Evolutionary conservation across 1,139 yeast species (phyloP), one percentile per base, ranked within the genome.

Genomic region (Kodamaea plutei): DNA sequence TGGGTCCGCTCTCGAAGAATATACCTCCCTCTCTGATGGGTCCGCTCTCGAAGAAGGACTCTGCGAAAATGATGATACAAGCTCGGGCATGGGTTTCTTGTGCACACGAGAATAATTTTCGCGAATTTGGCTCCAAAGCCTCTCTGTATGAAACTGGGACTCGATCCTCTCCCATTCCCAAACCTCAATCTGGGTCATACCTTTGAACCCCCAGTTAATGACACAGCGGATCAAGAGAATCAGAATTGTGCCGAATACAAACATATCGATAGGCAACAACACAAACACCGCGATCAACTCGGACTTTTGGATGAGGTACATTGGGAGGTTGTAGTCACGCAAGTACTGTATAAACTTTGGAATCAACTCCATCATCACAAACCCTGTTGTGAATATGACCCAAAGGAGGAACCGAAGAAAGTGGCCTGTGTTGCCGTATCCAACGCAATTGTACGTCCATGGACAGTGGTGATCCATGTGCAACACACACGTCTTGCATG

Each of bases 81-180:
- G 56, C 21, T 51, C 43, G 0, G 79, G 78, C 46, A 77, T 52
- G 4, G 55, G 51, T 29, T 56, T 61, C 3, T 68, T 65, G 43
- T 76, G 69, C 3, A 76, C 38, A 14, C 41, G 36, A 14, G 40
- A 29, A 46, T 73, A 76, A 45, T 78, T 79, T n/a, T 43, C 43
- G 20, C 71, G 46, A 6, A 79, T 64, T 34, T 61, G 70, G 6
- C 48, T 40, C 79, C 84, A 76, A 36, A 78, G 58, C 24, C 73
- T 50, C 26, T 69, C 76, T 1, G 71, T 66, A 30, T 59, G 66
- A 37, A 80, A 69, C 43, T 81, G 84, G 6, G 78, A 66, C 35
- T 78, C 87, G 2, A 87, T 62, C 38, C 97, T 69, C 43, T 91
- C 97, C 59, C 70, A 60, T 47, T 91, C 97, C 98, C 98, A 91